These are phyloP conservation scores for Boletus albobrunnescens DNA, from an alignment of 1,284 basidiomycete genomes.

Conservation along the genomic window DNA sequence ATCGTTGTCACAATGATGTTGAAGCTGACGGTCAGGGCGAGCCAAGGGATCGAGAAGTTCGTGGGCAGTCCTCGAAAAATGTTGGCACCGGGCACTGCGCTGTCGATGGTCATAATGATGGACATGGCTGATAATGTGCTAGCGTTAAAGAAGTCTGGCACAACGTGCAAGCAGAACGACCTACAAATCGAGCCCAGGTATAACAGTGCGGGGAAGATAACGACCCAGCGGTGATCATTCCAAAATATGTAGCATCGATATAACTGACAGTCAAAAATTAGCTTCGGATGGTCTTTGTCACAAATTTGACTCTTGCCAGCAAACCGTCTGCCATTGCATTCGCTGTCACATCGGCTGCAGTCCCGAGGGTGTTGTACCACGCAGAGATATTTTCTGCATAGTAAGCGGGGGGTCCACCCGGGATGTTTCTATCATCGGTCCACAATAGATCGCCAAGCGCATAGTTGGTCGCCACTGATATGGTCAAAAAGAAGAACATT, in stretches of 20 bases:
- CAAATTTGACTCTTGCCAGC: not conserved
- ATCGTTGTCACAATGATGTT: conserved; percentile 2
- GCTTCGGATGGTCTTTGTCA: not conserved
- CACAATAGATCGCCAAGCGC: conserved; percentile 2
- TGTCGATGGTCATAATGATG: conserved; percentile 1
- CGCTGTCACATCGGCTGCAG: not conserved
- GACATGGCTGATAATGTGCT: not conserved
- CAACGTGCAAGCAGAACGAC: not conserved
- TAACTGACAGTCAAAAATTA: not conserved
- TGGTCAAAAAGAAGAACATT: conserved; percentile 2
- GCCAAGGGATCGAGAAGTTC: conserved; percentile 2
- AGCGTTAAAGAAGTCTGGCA: too few species aligned
- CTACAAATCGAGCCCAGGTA: conserved; percentile 1
- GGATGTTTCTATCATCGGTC: conserved; percentile 3
- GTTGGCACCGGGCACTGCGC: not conserved
- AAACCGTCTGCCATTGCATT: conserved; percentile 7
- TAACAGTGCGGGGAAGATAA: not conserved
- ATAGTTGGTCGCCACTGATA: conserved; percentile 2
- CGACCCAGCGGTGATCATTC: not conserved
- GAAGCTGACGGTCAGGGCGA: conserved; percentile 5
- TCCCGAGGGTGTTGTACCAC: conserved; percentile 6
- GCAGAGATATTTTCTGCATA: not conserved
- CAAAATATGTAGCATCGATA: conserved; percentile 6
- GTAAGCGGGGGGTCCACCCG: conserved; percentile 1
- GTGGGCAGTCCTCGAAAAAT: conserved; percentile 2